Base-by-base conservation (phyloP, 192 early-diverging fungal species). In the Thamnidium elegans region DNA sequence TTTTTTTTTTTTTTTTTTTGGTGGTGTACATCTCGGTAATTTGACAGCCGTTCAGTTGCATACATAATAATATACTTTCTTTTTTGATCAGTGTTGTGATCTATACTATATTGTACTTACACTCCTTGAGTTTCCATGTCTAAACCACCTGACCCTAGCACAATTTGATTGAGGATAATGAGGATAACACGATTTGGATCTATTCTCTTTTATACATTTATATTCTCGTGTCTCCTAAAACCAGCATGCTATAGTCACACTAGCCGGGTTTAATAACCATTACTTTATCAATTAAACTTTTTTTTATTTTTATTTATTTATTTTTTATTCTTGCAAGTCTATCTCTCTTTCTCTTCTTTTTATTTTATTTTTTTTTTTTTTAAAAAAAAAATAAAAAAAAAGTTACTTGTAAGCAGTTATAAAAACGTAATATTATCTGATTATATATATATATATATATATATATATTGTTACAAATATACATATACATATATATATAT, bases 131-230 rank as follows among this genome's bases (percentile, higher is more conserved):
- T 52, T 52, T 52, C n/a, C n/a, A 52, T 8, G 14, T 14, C 46
- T 48, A 19, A 48, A 48, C 46, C 46, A 48, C 14, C 46, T 59
- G 58, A 58, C 56, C 42, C 36, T 44, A 36, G 42, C 43, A 44
- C 56, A 58, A 14, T 58, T 58, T 15, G 15, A 45, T 20, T 44
- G 39, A 44, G 21, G 10, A 44, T 43, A 58, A 45, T 44, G 56
- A 58, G 56, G 56, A 58, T 39, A 58, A 11, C 56, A 58, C 56
- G 56, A 58, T 58, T 58, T 58, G 56, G 56, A 58, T 58, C 56
- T 58, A 58, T 58, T 59, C 46, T 48, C 11, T 48, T 43, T 44
- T 58, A 39, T 44, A 39, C 36, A 39, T 39, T 3, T 39, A 39
- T 39, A 39, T 59, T 59, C 39, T 58, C 56, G 56, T 59, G 56